Base-by-base conservation (phyloP, 2,329 filamentous ascomycete genomes). In the Colletotrichum chrysophilum region DNA sequence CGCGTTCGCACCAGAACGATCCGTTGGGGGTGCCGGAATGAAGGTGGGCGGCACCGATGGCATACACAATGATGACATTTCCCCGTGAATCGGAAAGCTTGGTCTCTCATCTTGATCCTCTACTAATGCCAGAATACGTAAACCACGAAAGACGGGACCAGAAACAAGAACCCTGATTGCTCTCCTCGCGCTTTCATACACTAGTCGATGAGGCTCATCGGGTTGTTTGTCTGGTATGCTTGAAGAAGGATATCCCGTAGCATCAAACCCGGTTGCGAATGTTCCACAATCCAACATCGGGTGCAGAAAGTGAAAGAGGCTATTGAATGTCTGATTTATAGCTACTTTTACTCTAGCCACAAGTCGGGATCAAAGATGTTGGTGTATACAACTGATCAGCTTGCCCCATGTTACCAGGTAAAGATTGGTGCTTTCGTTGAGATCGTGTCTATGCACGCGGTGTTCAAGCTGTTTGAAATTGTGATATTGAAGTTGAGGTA, bases 311-410 rank as follows among this genome's bases (percentile, higher is more conserved):
- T 52, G 43, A 52, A 21, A 7, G 43, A 52, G 10, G 43, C 5
- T 52, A 3, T 21, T 10, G 6, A 0, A 2, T 52, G 6, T 52
- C 3, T 24, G 6, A 13, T 24, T 21, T 21, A 52, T 52, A 52
- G 43, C n/a, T 3, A 1, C 0, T 21, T 7, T 4, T 52, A 5
- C n/a, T 21, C 43, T 3, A 52, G 2, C 43, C 6, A 52, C 10
- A 13, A 52, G 43, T 1, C 0, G 6, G 10, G 2, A 21, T 21
- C 43, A 52, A 0, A 52, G n/a, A 3, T 21, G 24, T 24, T 24
- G 24, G 24, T 24, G 3, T 1, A 7, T n/a, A 12, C 18, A 0
- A 21, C 43, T 48, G n/a, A 4, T 13, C 43, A 21, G n/a, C 43
- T 52, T 52, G n/a, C 4, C 3, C n/a, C 4, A 4, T 6, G 0